Percentiles rank a stretch among this genome's conserved stretches.
These are phyloP conservation scores for Neurospora cerealis DNA, from an alignment of 495 filamentous ascomycete genomes.

Conservation along the genomic window DNA sequence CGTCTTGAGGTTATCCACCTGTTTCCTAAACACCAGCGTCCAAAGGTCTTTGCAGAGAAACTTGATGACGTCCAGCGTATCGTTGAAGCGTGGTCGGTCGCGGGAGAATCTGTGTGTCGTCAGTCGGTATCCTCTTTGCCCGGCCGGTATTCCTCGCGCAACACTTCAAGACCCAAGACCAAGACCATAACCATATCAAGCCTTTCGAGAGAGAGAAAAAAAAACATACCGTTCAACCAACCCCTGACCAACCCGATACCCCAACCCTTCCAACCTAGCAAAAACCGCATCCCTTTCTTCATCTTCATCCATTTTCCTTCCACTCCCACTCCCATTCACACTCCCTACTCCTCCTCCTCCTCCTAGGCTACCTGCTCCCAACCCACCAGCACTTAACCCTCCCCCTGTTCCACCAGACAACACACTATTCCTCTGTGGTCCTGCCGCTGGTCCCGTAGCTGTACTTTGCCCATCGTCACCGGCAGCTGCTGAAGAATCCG, in stretches of 20 bases:
- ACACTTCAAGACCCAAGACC: too few relatives aligned
- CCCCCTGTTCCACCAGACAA: neutral
- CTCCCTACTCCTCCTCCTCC: neutral
- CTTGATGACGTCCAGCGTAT: constrained; percentile 88
- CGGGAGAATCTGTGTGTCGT: constrained; percentile 59
- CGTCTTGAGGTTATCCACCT: constrained; percentile 96
- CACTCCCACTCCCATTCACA: neutral
- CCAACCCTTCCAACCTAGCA: constrained; percentile 71
- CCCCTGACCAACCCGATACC: constrained; percentile 88
- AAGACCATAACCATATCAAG: neutral
- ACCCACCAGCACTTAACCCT: neutral
- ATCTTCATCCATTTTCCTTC: constrained; percentile 50
- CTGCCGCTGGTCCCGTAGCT: neutral
- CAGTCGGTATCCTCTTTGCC: neutral
- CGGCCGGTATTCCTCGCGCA: neutral
- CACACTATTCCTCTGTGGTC: neutral
- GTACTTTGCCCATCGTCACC: neutral
- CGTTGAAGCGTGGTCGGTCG: constrained; percentile 75
- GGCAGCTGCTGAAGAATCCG: neutral
- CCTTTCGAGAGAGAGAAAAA: neutral
- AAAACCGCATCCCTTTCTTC: constrained; percentile 74
- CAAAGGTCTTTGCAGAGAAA: constrained; percentile 98
- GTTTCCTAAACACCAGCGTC: constrained; percentile 88
- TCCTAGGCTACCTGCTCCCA: neutral
- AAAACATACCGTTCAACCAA: constrained; percentile 93